Conservation (phyloP, 1,284 basidiomycete species). For the Retiboletus fuscus region DNA sequence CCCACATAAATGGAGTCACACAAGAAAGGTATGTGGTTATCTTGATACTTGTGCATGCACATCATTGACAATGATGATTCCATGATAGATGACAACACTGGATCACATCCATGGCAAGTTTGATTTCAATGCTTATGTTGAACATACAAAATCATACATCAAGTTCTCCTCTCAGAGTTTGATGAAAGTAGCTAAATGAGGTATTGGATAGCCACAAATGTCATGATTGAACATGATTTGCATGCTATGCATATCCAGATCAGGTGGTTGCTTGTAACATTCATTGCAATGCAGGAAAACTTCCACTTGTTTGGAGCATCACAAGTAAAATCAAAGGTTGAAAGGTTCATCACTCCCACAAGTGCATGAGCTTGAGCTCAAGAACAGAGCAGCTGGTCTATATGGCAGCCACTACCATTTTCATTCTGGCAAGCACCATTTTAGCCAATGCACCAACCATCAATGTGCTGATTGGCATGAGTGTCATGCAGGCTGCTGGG, state of each 20-base stretch:
- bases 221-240: constrained; percentile 73
- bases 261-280: constrained; percentile 79
- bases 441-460: constrained; percentile 73
- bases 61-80: constrained; percentile 3
- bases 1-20: constrained; percentile 77
- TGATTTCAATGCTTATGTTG: constrained; percentile 76
- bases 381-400: constrained; percentile 67
- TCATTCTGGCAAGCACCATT: constrained; percentile 72
- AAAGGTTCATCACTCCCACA: constrained; percentile 62
- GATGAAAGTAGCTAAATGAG: constrained; percentile 22
- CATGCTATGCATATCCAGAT: constrained; percentile 76
- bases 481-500: constrained; percentile 76
- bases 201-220: constrained; percentile 66
- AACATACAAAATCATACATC: constrained; percentile 75
- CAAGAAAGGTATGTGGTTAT: constrained; percentile 69
- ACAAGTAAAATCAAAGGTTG: constrained; percentile 84
- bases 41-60: constrained; percentile 15
- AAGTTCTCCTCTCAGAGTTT: constrained; percentile 34
- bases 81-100: constrained; percentile 64
- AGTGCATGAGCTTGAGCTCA: constrained; percentile 17
- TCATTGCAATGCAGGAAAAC: constrained; percentile 82
- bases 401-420: constrained; percentile 69
- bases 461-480: constrained; percentile 77
- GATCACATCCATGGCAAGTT: constrained; percentile 69
- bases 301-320: constrained; percentile 77